Base-by-base conservation (phyloP, 2,329 filamentous ascomycete genomes). In the Blumeriella jaapii region DNA sequence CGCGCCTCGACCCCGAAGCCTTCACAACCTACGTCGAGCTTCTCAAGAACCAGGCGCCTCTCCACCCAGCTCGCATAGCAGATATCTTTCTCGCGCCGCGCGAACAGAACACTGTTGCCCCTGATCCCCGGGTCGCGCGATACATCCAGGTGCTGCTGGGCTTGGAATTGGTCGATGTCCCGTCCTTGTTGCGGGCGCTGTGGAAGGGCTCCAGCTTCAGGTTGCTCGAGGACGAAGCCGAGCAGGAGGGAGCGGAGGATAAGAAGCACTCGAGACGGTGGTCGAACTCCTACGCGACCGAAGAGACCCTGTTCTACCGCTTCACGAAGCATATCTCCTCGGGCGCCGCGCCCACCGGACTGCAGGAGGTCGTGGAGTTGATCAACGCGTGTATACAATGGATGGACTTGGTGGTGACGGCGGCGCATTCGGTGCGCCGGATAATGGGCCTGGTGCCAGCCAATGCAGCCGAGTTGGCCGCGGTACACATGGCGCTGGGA, bases 401-500 rank as follows among this genome's bases (percentile, higher is more conserved):
- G 71, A 75, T 78, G 67, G 52, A 61, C 1, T 54, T 75, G 12
- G 74, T 75, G 44, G 63, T 68, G 24, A 57, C 65, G 34, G 63
- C 69, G 23, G 60, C 68, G 34, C 57, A 65, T 23, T 54, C 65
- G 1, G 63, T 71, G 18, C 58, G 62, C 37, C 61, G 67, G 19
- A 62, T 56, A 29, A 31, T 52, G 24, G 38, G 41, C 6, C 34
- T 73, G 39, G 61, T 63, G 31, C 59, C 55, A 26, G 60, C 61
- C 1, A 64, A 64, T 31, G 55, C 60, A 0, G 61, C 63, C 13
- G 65, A 76, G 19, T 74, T 79, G 32, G 69, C 76, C 61, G 72
- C 68, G 28, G 64, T 76, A 2, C 67, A 73, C 13, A 71, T 74
- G 29, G 77, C 74, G 0, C 69, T 83, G 41, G 71, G 77, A 2